Evolutionary conservation across 805 yeast species (phyloP), one percentile per base, ranked within the genome.

Genomic region (Wickerhamiella azymoides): DNA sequence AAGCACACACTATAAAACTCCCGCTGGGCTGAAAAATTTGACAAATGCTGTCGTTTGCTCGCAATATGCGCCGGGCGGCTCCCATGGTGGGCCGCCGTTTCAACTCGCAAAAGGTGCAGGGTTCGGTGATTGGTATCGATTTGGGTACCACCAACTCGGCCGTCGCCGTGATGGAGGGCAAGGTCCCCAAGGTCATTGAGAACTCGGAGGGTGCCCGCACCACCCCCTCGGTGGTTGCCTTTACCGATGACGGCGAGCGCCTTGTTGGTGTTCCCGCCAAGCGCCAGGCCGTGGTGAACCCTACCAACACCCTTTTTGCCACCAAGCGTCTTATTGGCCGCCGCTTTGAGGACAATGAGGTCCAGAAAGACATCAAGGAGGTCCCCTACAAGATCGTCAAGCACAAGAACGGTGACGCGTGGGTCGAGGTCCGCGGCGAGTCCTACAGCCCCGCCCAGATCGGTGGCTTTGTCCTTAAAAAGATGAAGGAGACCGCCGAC

Each of bases 401-500:
- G 72, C 93, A 85, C 74, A 65, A 72, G 53, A 88, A 88, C 64
- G 96, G 96, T 55, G 96, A 88, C 63, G 96, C 96, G 48, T 86
- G 96, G 95, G 77, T 86, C 48, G 85, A 84, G 71, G 86, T 93
- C 51, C 76, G 85, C 57, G 93, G 89, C 56, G 76, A 82, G 65
- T 69, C 71, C 52, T 88, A 86, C 73, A 86, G 96, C 43, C 96
- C 96, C 46, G 88, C 93, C 49, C 96, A 86, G 68, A 83, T 86
- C 57, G 96, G 96, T 61, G 95, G 96, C 47, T 84, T 86, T 61
- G 73, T 86, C 54, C 76, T 86, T 62, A 84, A 84, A 78, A 88
- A 86, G 76, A 88, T 86, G 96, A 88, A 86, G 79, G 96, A 88
- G 73, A 88, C 96, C 55, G 96, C 96, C 54, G 95, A 85, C 69